phyloP scores from a whole-genome alignment of 257 asterid genomes.

The Primulina eburnea region DNA sequence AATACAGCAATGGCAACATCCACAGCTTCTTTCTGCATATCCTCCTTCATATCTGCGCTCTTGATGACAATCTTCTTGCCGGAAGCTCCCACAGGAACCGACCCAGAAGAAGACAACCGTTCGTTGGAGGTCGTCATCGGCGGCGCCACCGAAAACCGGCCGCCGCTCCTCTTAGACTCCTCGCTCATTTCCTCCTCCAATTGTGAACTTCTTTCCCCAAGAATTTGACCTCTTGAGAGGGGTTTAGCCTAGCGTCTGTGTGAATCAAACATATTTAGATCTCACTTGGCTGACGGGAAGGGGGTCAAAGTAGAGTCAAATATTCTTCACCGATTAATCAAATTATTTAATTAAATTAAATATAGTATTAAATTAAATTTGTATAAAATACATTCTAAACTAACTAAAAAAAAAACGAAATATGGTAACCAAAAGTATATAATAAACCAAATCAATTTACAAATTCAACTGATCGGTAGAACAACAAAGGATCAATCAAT shows the following conservation, averaged over 20 bases:
- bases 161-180: neutral
- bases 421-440: too few relatives aligned
- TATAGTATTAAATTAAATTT: too few relatives aligned
- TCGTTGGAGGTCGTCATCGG: constrained; percentile 38
- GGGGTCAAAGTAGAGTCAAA: neutral
- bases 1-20: constrained; percentile 83
- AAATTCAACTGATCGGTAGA: too few relatives aligned
- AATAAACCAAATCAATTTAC: too few relatives aligned
- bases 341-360: too few relatives aligned
- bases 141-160: neutral
- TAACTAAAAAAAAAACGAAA: too few relatives aligned
- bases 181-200: neutral
- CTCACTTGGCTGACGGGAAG: neutral
- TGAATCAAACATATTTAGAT: neutral
- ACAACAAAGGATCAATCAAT: too few relatives aligned
- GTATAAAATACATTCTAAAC: too few relatives aligned
- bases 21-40: constrained; percentile 88
- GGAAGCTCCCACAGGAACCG: constrained; percentile 28
- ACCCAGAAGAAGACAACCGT: constrained; percentile 53
- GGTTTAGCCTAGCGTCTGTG: neutral
- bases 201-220: neutral
- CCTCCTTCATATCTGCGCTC: constrained; percentile 96
- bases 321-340: too few relatives aligned
- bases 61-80: constrained; percentile 71
- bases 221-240: neutral